Evolutionary conservation across 106 monocot species (phyloP), one percentile per base, ranked within the genome.

Genomic region (Hemerocallis citrina): DNA sequence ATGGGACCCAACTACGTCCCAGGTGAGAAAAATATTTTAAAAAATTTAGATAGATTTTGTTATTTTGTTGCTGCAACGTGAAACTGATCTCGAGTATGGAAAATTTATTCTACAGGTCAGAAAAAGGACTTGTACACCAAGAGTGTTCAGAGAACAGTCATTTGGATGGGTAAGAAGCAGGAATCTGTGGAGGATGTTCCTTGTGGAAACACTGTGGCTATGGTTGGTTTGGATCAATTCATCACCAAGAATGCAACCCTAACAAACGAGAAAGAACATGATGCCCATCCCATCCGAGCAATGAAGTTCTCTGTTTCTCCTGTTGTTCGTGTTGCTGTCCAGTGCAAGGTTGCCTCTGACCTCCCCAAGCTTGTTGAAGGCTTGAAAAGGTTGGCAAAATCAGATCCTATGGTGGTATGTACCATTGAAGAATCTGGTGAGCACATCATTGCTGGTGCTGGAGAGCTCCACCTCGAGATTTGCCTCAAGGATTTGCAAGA

Each of bases 121-220:
- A 71, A 71, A 32, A 71, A 62, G 52, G 71, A 71, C 11, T 4
- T 71, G 39, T 72, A 72, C 13, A 39, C 39, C 1, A 72, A 72
- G 47, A 72, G 64, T 0, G 72, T 72, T 4, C 65, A 71, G 21
- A 52, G 71, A 43, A 71, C 71, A 3, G 71, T 71, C 21, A 71
- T 71, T 37, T 71, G 71, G 71, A 71, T 71, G 71, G 70, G 71
- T 7, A 71, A 71, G 71, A 71, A 16, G 23, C 62, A 71, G 30
- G 71, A 71, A 21, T 71, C 71, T 13, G 71, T 71, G 1, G 71
- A 71, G 60, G 71, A 71, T 44, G 71, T 71, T 48, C 62, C 71
- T 0, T 71, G 71, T 34, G 71, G 71, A 28, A 71, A 71, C 71
- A 71, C 71, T 0, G 62, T 71, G 0, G 71, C 62, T 17, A 16